Base-by-base conservation (phyloP, 2,329 filamentous ascomycete species). In the Monosporascus sp. region DNA sequence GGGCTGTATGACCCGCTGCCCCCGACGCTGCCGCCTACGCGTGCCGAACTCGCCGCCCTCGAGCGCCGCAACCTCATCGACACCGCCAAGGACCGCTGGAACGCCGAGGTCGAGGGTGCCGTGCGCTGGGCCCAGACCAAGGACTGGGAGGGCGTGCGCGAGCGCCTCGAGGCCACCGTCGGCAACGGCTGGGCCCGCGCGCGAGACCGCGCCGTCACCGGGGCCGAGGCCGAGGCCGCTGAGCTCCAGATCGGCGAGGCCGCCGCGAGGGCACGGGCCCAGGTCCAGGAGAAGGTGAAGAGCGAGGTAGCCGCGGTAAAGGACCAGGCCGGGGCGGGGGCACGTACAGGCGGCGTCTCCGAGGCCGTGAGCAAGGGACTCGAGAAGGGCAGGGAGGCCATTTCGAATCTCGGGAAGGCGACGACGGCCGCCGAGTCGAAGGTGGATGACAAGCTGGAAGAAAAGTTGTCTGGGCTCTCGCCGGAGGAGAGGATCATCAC, bases 51-150 rank as follows among this genome's bases (percentile, higher is more conserved):
- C 40, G 75, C 78, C 47, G 73, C 75, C 38, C 70, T 79, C 50
- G 74, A 81, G 60, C 75, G 79, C 57, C 76, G 78, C 27, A 77
- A 78, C 48, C 73, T 88, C 49, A 67, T 84, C 51, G 87, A 91
- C 66, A 75, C 82, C 37, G 78, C 86, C 62, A 93, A 93, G 74
- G 86, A 89, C 64, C 77, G 82, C 55, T 93, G 89, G 89, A 93
- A 94, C 69, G 71, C 79, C 49, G 88, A 93, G 70, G 71, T 93
- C 37, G 80, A 87, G 68, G 76, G 77, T 56, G 78, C 86, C 50
- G 86, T 88, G 52, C 77, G 76, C 54, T 86, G 82, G 78, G 80
- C 83, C 53, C 83, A 91, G 70, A 77, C 72, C 37, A 84, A 80
- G 56, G 81, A 88, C 68, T 90, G 86, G 86, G 72, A 75, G 48